Evolutionary conservation across 2,329 filamentous ascomycete genomes (phyloP).

Genomic region (Periconia macrospinosa): DNA sequence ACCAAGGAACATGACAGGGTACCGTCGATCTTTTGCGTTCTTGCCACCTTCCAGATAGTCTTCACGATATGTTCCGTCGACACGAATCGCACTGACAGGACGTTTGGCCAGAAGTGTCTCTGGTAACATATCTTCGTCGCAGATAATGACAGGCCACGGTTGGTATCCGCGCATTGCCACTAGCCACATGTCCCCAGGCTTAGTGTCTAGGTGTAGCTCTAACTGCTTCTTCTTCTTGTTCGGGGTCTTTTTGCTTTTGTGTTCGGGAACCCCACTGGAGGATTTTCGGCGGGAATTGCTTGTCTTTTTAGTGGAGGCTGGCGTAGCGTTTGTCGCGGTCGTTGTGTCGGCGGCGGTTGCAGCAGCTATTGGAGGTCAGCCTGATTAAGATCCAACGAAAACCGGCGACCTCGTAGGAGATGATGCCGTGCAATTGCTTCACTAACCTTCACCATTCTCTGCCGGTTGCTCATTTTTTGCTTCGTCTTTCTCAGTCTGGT

Average conservation of each 20-base stretch:
- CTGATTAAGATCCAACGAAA: no score
- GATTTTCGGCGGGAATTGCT: constrained; percentile 68
- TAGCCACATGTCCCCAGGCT: constrained; percentile 90
- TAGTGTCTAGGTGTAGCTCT: constrained; percentile 69
- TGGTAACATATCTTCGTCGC: constrained; percentile 92
- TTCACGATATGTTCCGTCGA: constrained; percentile 84
- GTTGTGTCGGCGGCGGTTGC: constrained; percentile 38
- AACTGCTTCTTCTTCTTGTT: constrained; percentile 82
- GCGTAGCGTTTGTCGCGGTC: constrained; percentile 53
- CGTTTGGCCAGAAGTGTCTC: constrained; percentile 73
- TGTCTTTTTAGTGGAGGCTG: constrained; percentile 44
- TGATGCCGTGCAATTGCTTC: neutral
- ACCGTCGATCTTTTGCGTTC: constrained; percentile 80
- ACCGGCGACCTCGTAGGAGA: neutral
- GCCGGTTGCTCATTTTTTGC: constrained; percentile 21
- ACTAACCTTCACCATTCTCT: constrained; percentile 29
- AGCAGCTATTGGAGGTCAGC: constrained; percentile 22
- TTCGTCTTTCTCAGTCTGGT: constrained; percentile 21
- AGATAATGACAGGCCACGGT: constrained; percentile 91
- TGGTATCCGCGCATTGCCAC: constrained; percentile 94
- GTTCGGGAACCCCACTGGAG: constrained; percentile 56
- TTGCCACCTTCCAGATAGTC: constrained; percentile 88
- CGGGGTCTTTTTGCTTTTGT: constrained; percentile 68
- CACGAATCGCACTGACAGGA: constrained; percentile 78
- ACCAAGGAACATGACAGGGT: constrained; percentile 90